Conservation (phyloP, 164 flowering plant species). For the Tinospora cordifolia region DNA sequence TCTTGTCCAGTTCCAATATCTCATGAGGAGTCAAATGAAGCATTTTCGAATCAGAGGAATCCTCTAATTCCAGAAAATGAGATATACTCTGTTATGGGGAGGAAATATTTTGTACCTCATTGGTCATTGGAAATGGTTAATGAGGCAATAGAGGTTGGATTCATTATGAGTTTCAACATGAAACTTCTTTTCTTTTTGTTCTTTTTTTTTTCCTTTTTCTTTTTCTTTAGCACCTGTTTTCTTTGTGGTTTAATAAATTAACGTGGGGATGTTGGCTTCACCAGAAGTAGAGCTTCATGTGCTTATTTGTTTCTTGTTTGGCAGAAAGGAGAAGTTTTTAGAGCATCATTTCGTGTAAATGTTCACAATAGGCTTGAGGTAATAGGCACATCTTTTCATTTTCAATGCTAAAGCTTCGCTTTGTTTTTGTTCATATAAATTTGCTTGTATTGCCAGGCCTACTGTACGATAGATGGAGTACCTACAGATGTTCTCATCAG, state of each 20-base stretch:
- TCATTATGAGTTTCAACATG: background rate
- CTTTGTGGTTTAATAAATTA: background rate
- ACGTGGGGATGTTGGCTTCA: conserved; percentile 6
- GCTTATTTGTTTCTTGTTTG: conserved; percentile 5
- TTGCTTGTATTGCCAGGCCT: conserved; percentile 49
- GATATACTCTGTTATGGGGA: conserved; percentile 17
- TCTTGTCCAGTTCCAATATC: conserved; percentile 40
- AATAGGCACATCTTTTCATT: conserved; percentile 3
- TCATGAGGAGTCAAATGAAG: conserved; percentile 17
- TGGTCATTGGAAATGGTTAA: conserved; percentile 56
- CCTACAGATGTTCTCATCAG: conserved; percentile 69
- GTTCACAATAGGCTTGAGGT: conserved; percentile 86
- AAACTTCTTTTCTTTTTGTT: background rate
- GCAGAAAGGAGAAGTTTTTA: conserved; percentile 74
- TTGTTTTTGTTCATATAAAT: background rate
- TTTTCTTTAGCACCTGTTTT: background rate
- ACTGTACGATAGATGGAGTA: conserved; percentile 84
- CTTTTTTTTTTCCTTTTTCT: no score
- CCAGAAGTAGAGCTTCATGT: background rate
- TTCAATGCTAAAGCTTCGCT: background rate
- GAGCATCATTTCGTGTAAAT: conserved; percentile 72
- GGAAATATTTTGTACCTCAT: conserved; percentile 43
- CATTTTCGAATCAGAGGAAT: conserved; percentile 9
- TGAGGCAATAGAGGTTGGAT: conserved; percentile 65
- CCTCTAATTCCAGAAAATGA: conserved; percentile 17